These are phyloP conservation scores for Erysimum cheiranthoides DNA, from an alignment of 345 rosid genomes.

Conservation along the genomic window DNA sequence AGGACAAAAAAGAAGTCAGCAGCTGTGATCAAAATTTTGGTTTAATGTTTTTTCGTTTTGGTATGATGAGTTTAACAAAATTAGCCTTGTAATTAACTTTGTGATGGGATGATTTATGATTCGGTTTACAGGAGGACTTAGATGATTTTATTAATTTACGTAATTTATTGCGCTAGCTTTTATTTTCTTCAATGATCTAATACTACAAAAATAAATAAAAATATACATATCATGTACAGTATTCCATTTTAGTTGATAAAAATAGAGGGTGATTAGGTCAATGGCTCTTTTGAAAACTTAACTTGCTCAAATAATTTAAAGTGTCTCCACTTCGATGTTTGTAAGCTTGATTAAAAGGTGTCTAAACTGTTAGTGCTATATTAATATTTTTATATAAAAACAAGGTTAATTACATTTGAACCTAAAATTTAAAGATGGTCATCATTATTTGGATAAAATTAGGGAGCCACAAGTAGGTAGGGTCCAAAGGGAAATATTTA, in stretches of 20 bases:
- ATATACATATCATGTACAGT: too few species aligned
- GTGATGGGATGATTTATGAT: neutral
- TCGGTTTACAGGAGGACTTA: too few species aligned
- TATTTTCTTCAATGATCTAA: too few species aligned
- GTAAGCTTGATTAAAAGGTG: neutral
- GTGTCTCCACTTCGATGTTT: neutral
- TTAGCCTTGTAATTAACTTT: too few species aligned
- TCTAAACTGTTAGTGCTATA: neutral
- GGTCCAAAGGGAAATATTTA: conserved; percentile 35
- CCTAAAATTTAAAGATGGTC: neutral
- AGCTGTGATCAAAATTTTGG: conserved; percentile 3
- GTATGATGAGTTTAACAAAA: neutral
- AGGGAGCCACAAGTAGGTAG: conserved; percentile 36
- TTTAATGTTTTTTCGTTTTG: neutral
- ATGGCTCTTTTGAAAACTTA: too few species aligned
- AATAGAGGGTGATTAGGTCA: too few species aligned
- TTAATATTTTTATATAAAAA: neutral
- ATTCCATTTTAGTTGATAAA: too few species aligned
- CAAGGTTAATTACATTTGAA: neutral
- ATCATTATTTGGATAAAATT: neutral
- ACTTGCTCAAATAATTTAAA: too few species aligned
- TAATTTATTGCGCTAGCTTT: too few species aligned
- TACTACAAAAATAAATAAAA: too few species aligned
- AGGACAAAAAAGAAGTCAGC: too few species aligned
- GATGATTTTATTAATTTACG: too few species aligned